A percentile compares a stretch with the other conserved stretches of the same genome.
Conservation (phyloP, 1,284 basidiomycete genomes). For the Mrakiaceae sp. region DNA sequence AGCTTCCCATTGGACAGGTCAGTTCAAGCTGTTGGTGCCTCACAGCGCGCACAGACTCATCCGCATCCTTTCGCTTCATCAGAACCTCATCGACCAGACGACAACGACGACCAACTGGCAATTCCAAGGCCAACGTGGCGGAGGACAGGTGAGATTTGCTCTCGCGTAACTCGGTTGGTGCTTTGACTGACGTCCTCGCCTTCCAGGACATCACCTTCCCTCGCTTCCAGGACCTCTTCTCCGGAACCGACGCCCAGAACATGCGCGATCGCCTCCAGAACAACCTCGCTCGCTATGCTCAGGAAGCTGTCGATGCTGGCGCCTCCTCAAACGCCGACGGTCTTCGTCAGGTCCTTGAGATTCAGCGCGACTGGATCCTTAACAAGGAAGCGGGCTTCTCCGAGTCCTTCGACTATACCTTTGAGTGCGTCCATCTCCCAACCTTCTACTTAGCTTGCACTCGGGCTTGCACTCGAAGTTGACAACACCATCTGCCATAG, state of each 20-base stretch:
- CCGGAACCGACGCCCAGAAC: background rate
- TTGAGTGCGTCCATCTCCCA: background rate
- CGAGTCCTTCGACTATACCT: constrained; percentile 27
- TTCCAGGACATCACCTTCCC: constrained; percentile 10
- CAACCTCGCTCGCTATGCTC: constrained; percentile 22
- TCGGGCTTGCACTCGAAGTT: background rate
- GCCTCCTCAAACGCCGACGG: constrained; percentile 21
- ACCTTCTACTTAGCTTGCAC: background rate
- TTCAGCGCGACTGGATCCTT: constrained; percentile 20
- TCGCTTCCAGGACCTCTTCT: constrained; percentile 1
- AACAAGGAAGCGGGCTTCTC: constrained; percentile 20
- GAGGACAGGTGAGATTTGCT: no score
- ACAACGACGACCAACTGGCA: constrained; percentile 20
- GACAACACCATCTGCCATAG: constrained; percentile 11
- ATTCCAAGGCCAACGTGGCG: no score
- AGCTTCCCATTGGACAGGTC: constrained; percentile 24
- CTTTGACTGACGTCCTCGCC: background rate
- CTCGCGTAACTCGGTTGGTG: background rate
- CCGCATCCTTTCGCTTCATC: constrained; percentile 21
- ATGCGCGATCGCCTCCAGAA: background rate
- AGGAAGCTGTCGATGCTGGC: constrained; percentile 20
- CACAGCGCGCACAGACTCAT: background rate
- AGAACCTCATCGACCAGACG: constrained; percentile 37
- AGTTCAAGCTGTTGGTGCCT: no score
- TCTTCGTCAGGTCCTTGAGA: constrained; percentile 22